Percentiles rank a stretch among this genome's conserved stretches.
phyloP scores from a whole-genome alignment of 192 early-diverging fungal genomes.

The Mortierella alpina region DNA sequence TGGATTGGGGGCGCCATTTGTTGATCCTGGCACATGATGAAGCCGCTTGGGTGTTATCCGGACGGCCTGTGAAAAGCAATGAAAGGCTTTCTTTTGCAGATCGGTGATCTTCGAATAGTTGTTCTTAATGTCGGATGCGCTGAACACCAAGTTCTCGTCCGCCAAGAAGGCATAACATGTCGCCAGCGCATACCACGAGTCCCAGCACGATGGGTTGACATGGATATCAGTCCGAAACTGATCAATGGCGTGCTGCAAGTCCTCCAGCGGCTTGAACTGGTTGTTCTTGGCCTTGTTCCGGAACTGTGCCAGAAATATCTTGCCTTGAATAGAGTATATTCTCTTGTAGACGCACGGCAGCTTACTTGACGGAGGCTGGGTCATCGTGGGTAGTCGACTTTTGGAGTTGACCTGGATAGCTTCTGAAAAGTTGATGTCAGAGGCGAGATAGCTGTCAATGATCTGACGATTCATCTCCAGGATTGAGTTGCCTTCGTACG shows the following conservation, averaged over 20 bases:
- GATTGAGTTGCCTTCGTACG: conserved; percentile 56
- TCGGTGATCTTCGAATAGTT: conserved; percentile 62
- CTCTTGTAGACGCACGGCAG: conserved; percentile 59
- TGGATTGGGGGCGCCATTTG: background rate
- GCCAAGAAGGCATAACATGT: conserved; percentile 65
- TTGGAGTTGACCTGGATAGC: conserved; percentile 32
- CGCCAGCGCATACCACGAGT: conserved; percentile 76
- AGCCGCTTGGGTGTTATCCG: conserved; percentile 27
- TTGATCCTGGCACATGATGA: background rate
- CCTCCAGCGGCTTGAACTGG: conserved; percentile 64
- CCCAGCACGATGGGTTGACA: conserved; percentile 64
- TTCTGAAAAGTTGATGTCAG: conserved; percentile 50
- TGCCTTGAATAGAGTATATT: conserved; percentile 70
- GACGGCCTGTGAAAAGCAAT: conserved; percentile 68
- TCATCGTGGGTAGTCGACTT: conserved; percentile 34
- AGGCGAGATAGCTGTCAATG: conserved; percentile 49
- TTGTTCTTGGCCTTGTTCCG: conserved; percentile 62
- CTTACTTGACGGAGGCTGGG: conserved; percentile 42
- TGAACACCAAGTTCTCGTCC: conserved; percentile 74
- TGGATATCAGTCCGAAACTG: conserved; percentile 65
- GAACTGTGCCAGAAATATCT: conserved; percentile 59
- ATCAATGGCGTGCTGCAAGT: conserved; percentile 65
- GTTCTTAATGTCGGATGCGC: conserved; percentile 65
- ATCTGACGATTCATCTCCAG: conserved; percentile 51
- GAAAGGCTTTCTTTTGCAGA: conserved; percentile 74